Evolutionary conservation across 192 early-diverging fungal species (phyloP).

Genomic region (Fimicolochytrium jonesii): DNA sequence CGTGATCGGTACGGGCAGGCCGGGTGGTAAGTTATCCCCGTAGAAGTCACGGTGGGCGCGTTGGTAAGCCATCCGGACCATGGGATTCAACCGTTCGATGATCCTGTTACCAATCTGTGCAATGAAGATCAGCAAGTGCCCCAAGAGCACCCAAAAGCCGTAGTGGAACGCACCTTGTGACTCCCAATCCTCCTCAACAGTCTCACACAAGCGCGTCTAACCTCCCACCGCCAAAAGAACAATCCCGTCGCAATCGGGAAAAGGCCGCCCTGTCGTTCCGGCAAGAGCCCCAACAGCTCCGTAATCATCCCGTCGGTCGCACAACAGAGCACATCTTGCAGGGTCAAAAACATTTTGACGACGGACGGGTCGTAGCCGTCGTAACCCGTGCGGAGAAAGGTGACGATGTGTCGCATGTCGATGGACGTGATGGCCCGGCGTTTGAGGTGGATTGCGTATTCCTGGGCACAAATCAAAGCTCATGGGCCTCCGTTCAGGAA

Average conservation of each 20-base stretch:
- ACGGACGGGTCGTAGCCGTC: constrained; percentile 59
- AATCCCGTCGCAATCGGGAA: constrained; percentile 76
- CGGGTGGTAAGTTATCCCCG: neutral
- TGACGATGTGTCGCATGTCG: constrained; percentile 69
- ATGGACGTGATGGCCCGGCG: constrained; percentile 59
- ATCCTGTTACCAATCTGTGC: constrained; percentile 16
- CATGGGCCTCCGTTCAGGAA: too few relatives aligned
- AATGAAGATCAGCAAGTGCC: neutral
- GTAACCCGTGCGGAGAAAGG: constrained; percentile 45
- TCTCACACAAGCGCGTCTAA: constrained; percentile 63
- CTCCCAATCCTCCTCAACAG: constrained; percentile 70
- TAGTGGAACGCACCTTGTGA: constrained; percentile 43
- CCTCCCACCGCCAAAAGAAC: constrained; percentile 66
- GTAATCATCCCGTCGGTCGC: constrained; percentile 73
- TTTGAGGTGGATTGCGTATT: too few relatives aligned
- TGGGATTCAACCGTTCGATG: constrained; percentile 25
- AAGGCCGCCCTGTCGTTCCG: constrained; percentile 76
- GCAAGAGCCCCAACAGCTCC: constrained; percentile 72
- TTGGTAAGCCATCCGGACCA: constrained; percentile 15
- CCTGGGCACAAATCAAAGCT: too few relatives aligned
- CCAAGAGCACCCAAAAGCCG: neutral
- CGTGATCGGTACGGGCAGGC: neutral
- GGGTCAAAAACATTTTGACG: constrained; percentile 62
- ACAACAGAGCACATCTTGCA: constrained; percentile 61
- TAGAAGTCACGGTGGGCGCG: constrained; percentile 12